Conservation (phyloP, 177 flowering plant species). For the Vitis hybrid region DNA sequence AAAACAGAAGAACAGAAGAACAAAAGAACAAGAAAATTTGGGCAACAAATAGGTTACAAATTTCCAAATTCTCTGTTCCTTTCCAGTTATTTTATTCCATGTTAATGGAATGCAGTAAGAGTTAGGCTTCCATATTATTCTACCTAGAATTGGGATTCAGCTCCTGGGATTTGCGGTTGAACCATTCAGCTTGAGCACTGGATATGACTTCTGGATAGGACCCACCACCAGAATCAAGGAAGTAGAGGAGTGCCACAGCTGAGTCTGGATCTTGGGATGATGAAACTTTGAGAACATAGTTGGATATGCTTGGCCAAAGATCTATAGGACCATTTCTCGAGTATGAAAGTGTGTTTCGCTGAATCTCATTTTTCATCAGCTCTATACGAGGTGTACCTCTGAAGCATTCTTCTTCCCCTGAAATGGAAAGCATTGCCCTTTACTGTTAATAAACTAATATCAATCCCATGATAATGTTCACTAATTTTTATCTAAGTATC, state of each 20-base stretch:
- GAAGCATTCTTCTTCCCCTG: conserved; percentile 55
- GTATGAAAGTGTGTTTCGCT: conserved; percentile 36
- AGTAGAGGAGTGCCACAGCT: conserved; percentile 57
- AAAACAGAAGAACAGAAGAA: no score
- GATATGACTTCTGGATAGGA: conserved; percentile 88
- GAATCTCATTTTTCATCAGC: conserved; percentile 57
- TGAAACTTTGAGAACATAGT: conserved; percentile 62
- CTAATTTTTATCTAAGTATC: background rate
- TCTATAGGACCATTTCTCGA: conserved; percentile 58
- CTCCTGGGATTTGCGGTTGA: conserved; percentile 44
- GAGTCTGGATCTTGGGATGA: conserved; percentile 35
- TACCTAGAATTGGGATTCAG: conserved; percentile 77
- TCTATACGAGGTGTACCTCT: conserved; percentile 65
- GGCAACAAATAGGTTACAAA: background rate
- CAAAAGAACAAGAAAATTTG: background rate
- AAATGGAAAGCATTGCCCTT: conserved; percentile 6
- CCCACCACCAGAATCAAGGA: conserved; percentile 94
- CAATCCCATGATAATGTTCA: background rate
- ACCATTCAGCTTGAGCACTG: conserved; percentile 74
- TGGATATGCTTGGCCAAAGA: conserved; percentile 89
- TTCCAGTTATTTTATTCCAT: background rate
- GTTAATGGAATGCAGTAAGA: no score
- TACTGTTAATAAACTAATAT: background rate
- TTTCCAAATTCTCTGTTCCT: background rate
- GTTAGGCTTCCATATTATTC: background rate